Conservation (phyloP, 2,329 filamentous ascomycete genomes). For the Epichloe uncinata region DNA sequence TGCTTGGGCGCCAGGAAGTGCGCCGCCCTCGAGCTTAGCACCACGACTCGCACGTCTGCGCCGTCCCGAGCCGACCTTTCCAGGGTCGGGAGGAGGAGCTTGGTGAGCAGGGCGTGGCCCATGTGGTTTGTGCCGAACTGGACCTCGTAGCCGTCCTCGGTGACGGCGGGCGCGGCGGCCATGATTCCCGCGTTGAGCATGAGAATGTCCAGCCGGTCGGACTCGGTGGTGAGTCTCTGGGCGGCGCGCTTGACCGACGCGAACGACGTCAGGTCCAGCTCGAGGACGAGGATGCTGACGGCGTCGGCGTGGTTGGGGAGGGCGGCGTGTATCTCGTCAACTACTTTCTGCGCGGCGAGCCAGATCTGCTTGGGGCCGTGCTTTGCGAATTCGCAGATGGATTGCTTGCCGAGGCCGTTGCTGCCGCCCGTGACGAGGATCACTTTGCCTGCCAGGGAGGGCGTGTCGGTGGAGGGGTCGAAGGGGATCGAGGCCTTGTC, state of each 20-base stretch:
- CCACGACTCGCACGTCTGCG: slow-evolving; percentile 18
- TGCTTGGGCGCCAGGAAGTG: slow-evolving; percentile 11
- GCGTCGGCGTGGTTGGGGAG: slow-evolving; percentile 6
- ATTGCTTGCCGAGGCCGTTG: slow-evolving; percentile 56
- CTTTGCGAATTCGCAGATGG: slow-evolving; percentile 10
- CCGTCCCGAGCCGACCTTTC: slow-evolving; percentile 13
- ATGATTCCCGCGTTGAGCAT: slow-evolving; percentile 35
- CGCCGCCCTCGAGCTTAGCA: slow-evolving; percentile 15
- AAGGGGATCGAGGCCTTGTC: slow-evolving; percentile 5
- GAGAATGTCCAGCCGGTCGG: slow-evolving; percentile 27
- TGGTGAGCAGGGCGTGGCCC: slow-evolving; percentile 31
- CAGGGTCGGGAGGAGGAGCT: slow-evolving; percentile 21
- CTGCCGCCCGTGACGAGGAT: slow-evolving; percentile 77
- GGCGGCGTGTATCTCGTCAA: slow-evolving; percentile 21
- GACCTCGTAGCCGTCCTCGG: slow-evolving; percentile 33
- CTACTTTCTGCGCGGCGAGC: slow-evolving; percentile 19
- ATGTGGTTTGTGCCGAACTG: slow-evolving; percentile 37
- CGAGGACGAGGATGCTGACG: slow-evolving; percentile 23
- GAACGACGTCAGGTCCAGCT: slow-evolving; percentile 32
- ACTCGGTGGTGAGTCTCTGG: slow-evolving; percentile 19
- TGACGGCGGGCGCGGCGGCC: slow-evolving; percentile 21
- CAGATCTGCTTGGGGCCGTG: slow-evolving; percentile 12
- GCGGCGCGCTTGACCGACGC: slow-evolving; percentile 28
- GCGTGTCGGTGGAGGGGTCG: slow-evolving; percentile 22
- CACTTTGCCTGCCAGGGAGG: slow-evolving; percentile 61